phyloP scores from a whole-genome alignment of 192 early-diverging fungal genomes.

The Coemansia sp. region DNA sequence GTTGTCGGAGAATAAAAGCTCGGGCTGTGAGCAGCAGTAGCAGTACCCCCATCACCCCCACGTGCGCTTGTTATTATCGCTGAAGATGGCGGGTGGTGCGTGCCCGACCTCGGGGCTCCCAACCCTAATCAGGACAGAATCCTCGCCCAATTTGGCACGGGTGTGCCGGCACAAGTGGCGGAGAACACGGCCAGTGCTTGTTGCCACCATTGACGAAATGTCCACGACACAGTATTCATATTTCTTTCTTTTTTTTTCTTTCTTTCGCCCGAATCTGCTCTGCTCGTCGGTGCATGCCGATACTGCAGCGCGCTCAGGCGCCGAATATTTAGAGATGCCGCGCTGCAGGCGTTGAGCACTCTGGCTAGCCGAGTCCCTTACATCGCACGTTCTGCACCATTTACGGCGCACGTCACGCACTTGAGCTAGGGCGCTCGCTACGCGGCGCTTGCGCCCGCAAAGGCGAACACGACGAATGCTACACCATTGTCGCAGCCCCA shows the following conservation, averaged over 20 bases:
- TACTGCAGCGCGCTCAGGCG: too few species aligned
- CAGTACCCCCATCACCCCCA: neutral
- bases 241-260: too few species aligned
- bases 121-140: too few species aligned
- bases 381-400: neutral
- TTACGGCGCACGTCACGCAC: too few species aligned
- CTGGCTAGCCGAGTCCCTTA: neutral
- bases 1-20: neutral
- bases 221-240: conserved; percentile 1
- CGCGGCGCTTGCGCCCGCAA: too few species aligned
- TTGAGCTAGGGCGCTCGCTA: too few species aligned
- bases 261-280: too few species aligned
- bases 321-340: neutral
- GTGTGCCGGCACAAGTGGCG: too few species aligned
- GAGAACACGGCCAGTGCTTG: neutral
- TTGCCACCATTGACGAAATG: conserved; percentile 2
- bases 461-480: too few species aligned
- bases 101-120: too few species aligned
- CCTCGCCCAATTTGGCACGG: neutral
- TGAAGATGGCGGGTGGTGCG: too few species aligned
- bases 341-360: neutral
- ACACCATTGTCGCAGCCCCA: conserved; percentile 4
- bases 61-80: neutral
- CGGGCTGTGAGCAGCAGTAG: neutral
- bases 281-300: too few species aligned